Conservation (phyloP, 129 eudicot species). For the Centella asiatica region DNA sequence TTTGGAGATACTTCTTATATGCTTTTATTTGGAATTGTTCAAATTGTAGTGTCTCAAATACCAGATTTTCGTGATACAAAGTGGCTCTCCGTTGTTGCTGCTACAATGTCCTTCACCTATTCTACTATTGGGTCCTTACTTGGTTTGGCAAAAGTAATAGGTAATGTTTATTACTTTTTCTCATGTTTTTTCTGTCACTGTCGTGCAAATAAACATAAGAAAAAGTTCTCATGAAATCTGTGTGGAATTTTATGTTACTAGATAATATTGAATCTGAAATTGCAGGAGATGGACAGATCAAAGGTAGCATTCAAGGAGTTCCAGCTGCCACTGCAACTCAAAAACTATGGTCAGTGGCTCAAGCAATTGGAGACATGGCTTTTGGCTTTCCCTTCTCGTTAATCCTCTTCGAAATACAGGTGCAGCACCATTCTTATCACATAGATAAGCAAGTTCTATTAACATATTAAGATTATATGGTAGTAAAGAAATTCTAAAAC, state of each 20-base stretch:
- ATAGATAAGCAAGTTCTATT: not conserved
- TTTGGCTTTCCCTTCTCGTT: constrained; percentile 56
- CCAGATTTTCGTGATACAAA: constrained; percentile 50
- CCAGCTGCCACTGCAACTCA: constrained; percentile 40
- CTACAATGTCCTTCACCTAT: constrained; percentile 74
- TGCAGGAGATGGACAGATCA: constrained; percentile 57
- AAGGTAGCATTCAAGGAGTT: constrained; percentile 63
- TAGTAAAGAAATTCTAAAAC: not conserved
- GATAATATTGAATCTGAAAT: not conserved
- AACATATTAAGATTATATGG: not conserved
- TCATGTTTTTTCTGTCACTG: not conserved
- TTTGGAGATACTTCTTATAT: constrained; percentile 38
- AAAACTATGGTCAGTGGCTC: constrained; percentile 72
- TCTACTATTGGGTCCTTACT: constrained; percentile 57
- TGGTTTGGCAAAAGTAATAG: constrained; percentile 55
- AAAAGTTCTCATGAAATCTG: too few relatives aligned
- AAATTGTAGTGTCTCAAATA: constrained; percentile 64
- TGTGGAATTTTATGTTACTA: too few relatives aligned
- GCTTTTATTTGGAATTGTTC: constrained; percentile 64
- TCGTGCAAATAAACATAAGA: not conserved
- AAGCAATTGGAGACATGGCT: constrained; percentile 77
- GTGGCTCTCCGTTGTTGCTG: constrained; percentile 79
- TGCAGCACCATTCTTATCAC: not conserved
- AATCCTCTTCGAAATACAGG: constrained; percentile 75
- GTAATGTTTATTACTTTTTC: constrained; percentile 17